A percentile compares a stretch with the other conserved stretches of the same genome.
These are phyloP conservation scores for Botrytis byssoidea DNA, from an alignment of 2,329 filamentous ascomycete genomes.

Conservation along the genomic window DNA sequence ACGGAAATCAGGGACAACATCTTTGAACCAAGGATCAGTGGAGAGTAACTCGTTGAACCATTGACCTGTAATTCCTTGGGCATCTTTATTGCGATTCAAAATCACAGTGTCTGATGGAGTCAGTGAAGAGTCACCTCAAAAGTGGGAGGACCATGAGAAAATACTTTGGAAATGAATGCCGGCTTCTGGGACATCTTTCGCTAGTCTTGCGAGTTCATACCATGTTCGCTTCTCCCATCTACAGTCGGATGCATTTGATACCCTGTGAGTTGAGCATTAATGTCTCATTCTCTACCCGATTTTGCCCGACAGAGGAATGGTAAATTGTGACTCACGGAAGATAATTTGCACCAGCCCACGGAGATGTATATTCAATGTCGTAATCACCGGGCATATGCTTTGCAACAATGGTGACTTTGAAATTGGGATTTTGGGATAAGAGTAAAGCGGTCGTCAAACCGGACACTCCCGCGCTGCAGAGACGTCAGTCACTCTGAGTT, in stretches of 20 bases:
- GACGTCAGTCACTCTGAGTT: constrained; percentile 8
- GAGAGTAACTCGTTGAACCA: constrained; percentile 65
- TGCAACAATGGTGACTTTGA: constrained; percentile 68
- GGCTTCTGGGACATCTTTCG: constrained; percentile 67
- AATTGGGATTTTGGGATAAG: constrained; percentile 54
- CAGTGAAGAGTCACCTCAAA: not conserved
- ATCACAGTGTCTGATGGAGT: constrained; percentile 46
- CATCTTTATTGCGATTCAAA: constrained; percentile 45
- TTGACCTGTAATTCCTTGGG: constrained; percentile 27
- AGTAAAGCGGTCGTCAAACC: constrained; percentile 64
- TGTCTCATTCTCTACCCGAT: constrained; percentile 3
- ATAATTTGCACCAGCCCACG: constrained; percentile 83
- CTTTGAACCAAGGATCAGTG: constrained; percentile 70
- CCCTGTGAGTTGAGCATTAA: constrained; percentile 37
- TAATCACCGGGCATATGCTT: constrained; percentile 95
- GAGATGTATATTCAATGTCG: constrained; percentile 85
- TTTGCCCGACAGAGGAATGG: not conserved
- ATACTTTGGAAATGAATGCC: constrained; percentile 76
- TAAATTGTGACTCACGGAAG: constrained; percentile 57
- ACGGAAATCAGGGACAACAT: constrained; percentile 69
- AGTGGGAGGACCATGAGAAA: constrained; percentile 9
- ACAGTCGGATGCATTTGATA: constrained; percentile 36
- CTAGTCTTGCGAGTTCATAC: constrained; percentile 59
- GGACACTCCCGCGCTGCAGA: constrained; percentile 59
- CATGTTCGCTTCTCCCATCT: constrained; percentile 64